Percentiles rank a stretch among this genome's conserved stretches.
Evolutionary conservation across 768 basidiomycete species (phyloP).

Genomic region (Mrakia gelida): DNA sequence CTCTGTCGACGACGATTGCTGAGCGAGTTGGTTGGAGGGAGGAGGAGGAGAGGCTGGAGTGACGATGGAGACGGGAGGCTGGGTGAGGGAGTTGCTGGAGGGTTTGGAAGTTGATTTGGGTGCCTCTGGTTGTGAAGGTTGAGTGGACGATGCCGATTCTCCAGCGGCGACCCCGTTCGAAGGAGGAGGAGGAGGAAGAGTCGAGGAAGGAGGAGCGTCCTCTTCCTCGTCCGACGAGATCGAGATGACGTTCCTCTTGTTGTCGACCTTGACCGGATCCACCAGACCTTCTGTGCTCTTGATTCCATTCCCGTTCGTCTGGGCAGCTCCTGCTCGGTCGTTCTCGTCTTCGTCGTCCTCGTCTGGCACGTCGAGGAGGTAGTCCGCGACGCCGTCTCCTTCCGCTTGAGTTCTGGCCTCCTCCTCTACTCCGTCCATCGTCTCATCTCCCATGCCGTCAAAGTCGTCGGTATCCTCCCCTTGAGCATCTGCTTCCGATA

Average conservation of each 20-base stretch:
- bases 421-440: slow-evolving; percentile 9
- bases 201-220: not conserved
- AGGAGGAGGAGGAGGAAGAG: not conserved
- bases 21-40: not conserved
- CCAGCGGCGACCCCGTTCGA: not conserved
- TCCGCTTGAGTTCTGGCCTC: not conserved
- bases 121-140: not conserved
- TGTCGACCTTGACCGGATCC: not conserved
- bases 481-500: not conserved
- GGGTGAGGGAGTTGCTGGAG: not conserved
- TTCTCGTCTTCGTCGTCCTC: slow-evolving; percentile 3
- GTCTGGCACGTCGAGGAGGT: slow-evolving; percentile 15
- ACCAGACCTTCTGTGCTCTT: not conserved
- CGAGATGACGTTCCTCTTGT: not conserved
- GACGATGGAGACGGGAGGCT: not conserved
- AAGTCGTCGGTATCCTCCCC: slow-evolving; percentile 2
- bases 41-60: not conserved
- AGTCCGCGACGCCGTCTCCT: slow-evolving; percentile 17
- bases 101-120: not conserved
- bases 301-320: not conserved
- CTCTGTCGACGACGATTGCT: not conserved
- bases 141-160: not conserved
- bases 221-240: not conserved
- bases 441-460: slow-evolving; percentile 3
- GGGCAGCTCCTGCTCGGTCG: not conserved